Base-by-base conservation (phyloP, 2,329 filamentous ascomycete genomes). In the Penicillium sp. region DNA sequence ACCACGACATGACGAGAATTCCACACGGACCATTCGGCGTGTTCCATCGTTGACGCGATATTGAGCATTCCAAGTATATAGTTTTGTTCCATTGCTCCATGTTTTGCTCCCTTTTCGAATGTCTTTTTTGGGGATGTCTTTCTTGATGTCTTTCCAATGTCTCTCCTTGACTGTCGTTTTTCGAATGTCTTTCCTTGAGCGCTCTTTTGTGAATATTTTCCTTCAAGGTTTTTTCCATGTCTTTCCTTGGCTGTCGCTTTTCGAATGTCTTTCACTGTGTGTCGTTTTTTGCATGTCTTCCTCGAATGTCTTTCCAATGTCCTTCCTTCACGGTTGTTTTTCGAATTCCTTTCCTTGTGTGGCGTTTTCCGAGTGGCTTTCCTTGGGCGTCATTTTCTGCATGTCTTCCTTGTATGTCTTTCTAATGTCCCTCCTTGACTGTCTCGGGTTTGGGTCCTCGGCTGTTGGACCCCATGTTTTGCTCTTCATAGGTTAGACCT, bases 1-100 rank as follows among this genome's bases (percentile, higher is more conserved):
- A 46, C 41, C 57, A 60, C 35, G 57, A 50, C 54, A 50, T 50
- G 46, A 48, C 44, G 44, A 52, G 31, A 8, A 34, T 34, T 34
- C 8, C 31, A 10, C 31, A 18, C 10, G 14, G 31, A 9, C 31
- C 2, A 16, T 18, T 4, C 10, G 31, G 31, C 31, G 31, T 11
- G 9, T 22, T 45, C 14, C 46, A 40, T 40, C 46, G 45, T 32
- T 55, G 32, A 56, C 6, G 9, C n/a, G 31, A 18, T 10, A 10
- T 34, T 18, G 32, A 13, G 26, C 1, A 2, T 16, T 28, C 11
- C 1, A 28, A 36, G 32, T 37, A 43, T 29, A 29, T 29, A 28
- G 9, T 4, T 13, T 26, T 28, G 40, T 28, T 22, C 11, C 13
- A 6, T 34, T 6, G 8, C 7, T 24, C 6, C 16, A 26, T 9